A percentile compares a stretch with the other conserved stretches of the same genome.
These are phyloP conservation scores for Silybum marianum DNA, from an alignment of 129 eudicot genomes.

Conservation along the genomic window DNA sequence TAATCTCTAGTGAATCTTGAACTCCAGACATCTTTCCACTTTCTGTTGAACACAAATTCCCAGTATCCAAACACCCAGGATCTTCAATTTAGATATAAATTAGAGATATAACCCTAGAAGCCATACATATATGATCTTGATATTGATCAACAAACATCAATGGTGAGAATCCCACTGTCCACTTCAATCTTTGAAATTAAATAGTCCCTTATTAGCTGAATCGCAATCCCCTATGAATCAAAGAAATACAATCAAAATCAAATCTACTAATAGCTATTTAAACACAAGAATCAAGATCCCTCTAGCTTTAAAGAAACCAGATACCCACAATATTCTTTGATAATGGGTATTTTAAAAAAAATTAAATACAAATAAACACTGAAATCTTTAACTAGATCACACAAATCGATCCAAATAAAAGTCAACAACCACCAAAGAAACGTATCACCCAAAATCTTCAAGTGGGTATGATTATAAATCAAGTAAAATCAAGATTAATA, in stretches of 20 bases:
- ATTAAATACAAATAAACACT: conserved; percentile 4
- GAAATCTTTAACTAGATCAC: conserved; percentile 27
- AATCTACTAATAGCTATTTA: conserved; percentile 18
- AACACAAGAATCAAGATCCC: conserved; percentile 13
- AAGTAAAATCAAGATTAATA: conserved; percentile 24
- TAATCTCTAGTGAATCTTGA: conserved; percentile 81
- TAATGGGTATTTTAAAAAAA: conserved; percentile 2
- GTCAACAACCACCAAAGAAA: conserved; percentile 24
- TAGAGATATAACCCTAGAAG: conserved; percentile 27
- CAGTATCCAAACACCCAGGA: conserved; percentile 33
- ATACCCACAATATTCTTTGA: conserved; percentile 15
- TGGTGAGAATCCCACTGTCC: conserved; percentile 8
- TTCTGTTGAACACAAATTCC: conserved; percentile 16
- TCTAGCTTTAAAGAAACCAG: conserved; percentile 13
- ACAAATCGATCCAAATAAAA: conserved; percentile 31
- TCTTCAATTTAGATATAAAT: conserved; percentile 22
- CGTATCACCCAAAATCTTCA: conserved; percentile 13
- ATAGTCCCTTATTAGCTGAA: conserved; percentile 24
- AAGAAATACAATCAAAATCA: conserved; percentile 16
- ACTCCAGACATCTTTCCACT: conserved; percentile 58
- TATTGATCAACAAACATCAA: conserved; percentile 31
- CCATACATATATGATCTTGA: conserved; percentile 30
- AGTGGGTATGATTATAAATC: conserved; percentile 32
- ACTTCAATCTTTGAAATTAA: conserved; percentile 35
- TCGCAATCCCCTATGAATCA: not conserved